Evolutionary conservation across 192 early-diverging fungal species (phyloP).

Genomic region (Backusella parvicylindrica): DNA sequence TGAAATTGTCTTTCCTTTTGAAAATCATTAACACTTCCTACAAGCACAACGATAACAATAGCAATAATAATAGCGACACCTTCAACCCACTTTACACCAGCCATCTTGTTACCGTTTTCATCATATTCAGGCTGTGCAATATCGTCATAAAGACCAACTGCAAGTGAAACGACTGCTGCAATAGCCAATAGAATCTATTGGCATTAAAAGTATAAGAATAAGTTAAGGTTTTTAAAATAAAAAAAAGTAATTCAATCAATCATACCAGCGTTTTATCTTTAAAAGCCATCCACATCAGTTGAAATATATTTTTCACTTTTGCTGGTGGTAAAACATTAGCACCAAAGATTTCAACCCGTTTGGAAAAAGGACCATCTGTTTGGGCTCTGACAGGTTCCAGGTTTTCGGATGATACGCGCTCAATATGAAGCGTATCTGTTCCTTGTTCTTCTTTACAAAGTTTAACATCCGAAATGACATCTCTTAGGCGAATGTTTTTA

Average conservation of each 20-base stretch:
- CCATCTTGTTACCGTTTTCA: constrained; percentile 16
- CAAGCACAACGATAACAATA: constrained; percentile 70
- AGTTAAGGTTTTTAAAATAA: not conserved
- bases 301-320: constrained; percentile 66
- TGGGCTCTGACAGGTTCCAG: not conserved
- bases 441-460: not conserved
- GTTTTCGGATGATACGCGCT: not conserved
- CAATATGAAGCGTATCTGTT: not conserved
- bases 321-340: constrained; percentile 66
- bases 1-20: constrained; percentile 87
- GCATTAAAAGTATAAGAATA: not conserved
- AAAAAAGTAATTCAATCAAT: not conserved
- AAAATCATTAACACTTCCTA: constrained; percentile 78
- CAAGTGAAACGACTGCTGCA: constrained; percentile 77
- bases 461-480: not conserved
- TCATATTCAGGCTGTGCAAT: constrained; percentile 47
- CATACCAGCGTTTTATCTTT: constrained; percentile 77
- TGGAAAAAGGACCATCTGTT: constrained; percentile 30
- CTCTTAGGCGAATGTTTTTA: constrained; percentile 25
- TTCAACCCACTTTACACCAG: constrained; percentile 80
- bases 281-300: constrained; percentile 78
- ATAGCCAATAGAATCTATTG: constrained; percentile 64
- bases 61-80: constrained; percentile 83
- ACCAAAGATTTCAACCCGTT: constrained; percentile 63
- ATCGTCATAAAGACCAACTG: constrained; percentile 80